These are phyloP conservation scores for Cercophora scortea DNA, from an alignment of 495 filamentous ascomycete species.

Conservation along the genomic window DNA sequence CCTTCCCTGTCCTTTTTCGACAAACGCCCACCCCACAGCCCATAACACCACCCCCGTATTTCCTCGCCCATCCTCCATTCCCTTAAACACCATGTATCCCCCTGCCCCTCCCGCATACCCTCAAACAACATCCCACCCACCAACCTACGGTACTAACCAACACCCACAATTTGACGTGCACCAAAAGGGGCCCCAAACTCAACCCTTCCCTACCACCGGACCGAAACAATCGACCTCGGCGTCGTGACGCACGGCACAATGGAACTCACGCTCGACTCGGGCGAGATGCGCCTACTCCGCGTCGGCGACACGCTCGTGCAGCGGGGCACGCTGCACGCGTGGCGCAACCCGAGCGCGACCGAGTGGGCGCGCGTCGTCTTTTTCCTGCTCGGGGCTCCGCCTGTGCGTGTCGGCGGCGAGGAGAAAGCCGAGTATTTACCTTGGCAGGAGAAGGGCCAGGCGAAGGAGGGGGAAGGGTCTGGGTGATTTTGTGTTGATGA, in stretches of 20 bases:
- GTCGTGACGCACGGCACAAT: slow-evolving; percentile 57
- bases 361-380: slow-evolving; percentile 50
- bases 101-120: no score
- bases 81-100: no score
- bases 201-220: slow-evolving; percentile 48
- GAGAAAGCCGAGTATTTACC: slow-evolving; percentile 31
- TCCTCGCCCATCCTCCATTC: no score
- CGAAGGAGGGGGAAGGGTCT: no score
- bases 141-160: neutral
- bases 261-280: slow-evolving; percentile 47
- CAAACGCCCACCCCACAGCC: no score
- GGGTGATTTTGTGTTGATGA: no score
- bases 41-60: no score
- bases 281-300: slow-evolving; percentile 44
- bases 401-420: slow-evolving; percentile 36
- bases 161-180: no score
- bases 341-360: slow-evolving; percentile 47
- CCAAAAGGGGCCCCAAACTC: slow-evolving; percentile 22
- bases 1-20: no score
- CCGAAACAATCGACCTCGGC: slow-evolving; percentile 57
- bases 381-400: slow-evolving; percentile 40
- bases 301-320: slow-evolving; percentile 50
- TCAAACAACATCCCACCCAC: no score
- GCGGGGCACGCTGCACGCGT: slow-evolving; percentile 53
- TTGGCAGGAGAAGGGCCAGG: neutral